These are phyloP conservation scores for Colletotrichum neosansevieriae DNA, from an alignment of 2,329 filamentous ascomycete species.

Conservation along the genomic window DNA sequence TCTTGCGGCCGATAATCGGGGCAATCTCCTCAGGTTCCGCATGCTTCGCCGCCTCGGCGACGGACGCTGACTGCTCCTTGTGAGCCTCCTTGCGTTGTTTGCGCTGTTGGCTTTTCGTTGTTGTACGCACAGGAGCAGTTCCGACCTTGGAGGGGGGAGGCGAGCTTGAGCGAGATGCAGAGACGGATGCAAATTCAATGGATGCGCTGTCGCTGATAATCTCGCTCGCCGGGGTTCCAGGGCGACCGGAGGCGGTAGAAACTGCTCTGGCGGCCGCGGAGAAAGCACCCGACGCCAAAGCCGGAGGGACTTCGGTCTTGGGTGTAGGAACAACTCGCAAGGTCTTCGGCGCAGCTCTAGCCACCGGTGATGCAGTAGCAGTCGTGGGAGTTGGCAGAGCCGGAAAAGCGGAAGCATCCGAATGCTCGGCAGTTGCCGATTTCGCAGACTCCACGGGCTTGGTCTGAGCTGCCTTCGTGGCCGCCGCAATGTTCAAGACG, in stretches of 20 bases:
- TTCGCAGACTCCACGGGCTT: constrained; percentile 44
- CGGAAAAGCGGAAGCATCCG: constrained; percentile 59
- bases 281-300: constrained; percentile 20
- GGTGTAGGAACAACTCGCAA: constrained; percentile 77
- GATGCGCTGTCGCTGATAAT: constrained; percentile 82
- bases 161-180: constrained; percentile 76
- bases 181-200: constrained; percentile 77
- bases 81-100: constrained; percentile 79
- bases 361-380: constrained; percentile 61
- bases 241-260: constrained; percentile 62
- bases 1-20: constrained; percentile 83
- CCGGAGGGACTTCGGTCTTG: constrained; percentile 68
- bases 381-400: constrained; percentile 63
- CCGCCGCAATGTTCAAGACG: constrained; percentile 63
- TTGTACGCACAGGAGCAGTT: constrained; percentile 74
- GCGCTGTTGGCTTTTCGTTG: constrained; percentile 83
- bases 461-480: constrained; percentile 54
- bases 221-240: constrained; percentile 81
- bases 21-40: constrained; percentile 72
- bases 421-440: constrained; percentile 48
- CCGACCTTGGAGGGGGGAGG: constrained; percentile 74
- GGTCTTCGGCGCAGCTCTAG: constrained; percentile 70
- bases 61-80: constrained; percentile 71
- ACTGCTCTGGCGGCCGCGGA: constrained; percentile 55
- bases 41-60: constrained; percentile 61